Evolutionary conservation across 306 rosid species (phyloP).

Genomic region (Citrullus colocynthis): DNA sequence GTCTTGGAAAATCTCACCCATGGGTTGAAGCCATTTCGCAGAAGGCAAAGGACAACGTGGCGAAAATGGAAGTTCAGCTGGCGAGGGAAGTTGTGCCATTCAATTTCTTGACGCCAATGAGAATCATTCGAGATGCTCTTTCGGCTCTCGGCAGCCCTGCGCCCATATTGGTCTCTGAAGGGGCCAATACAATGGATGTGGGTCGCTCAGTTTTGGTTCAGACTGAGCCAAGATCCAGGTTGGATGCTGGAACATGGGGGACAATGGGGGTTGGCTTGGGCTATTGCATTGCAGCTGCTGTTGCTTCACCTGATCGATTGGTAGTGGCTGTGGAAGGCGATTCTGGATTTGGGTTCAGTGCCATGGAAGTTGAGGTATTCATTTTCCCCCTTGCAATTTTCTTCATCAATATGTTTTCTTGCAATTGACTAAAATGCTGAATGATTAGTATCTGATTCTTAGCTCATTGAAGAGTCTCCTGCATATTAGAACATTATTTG

Average conservation of each 20-base stretch:
- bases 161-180: slow-evolving; percentile 49
- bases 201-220: slow-evolving; percentile 49
- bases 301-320: slow-evolving; percentile 71
- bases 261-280: slow-evolving; percentile 95
- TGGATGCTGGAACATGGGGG: slow-evolving; percentile 69
- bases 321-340: slow-evolving; percentile 92
- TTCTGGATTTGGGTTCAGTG: slow-evolving; percentile 93
- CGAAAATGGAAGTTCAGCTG: slow-evolving; percentile 70
- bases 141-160: slow-evolving; percentile 33
- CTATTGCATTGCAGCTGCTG: slow-evolving; percentile 92
- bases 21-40: slow-evolving; percentile 62
- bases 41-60: slow-evolving; percentile 56
- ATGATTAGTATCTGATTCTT: background rate
- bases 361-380: slow-evolving; percentile 95
- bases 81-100: slow-evolving; percentile 73
- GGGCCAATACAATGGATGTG: slow-evolving; percentile 57
- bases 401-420: background rate
- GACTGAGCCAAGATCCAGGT: slow-evolving; percentile 54
- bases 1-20: slow-evolving; percentile 60
- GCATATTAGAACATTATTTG: background rate
- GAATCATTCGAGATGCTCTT: slow-evolving; percentile 40
- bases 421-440: background rate
- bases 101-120: slow-evolving; percentile 56
- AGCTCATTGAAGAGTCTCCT: background rate
- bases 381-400: background rate